Percentiles rank a stretch among this genome's conserved stretches.
phyloP scores from a whole-genome alignment of 179 eudicot genomes.

The Heliamphora pulchella region DNA sequence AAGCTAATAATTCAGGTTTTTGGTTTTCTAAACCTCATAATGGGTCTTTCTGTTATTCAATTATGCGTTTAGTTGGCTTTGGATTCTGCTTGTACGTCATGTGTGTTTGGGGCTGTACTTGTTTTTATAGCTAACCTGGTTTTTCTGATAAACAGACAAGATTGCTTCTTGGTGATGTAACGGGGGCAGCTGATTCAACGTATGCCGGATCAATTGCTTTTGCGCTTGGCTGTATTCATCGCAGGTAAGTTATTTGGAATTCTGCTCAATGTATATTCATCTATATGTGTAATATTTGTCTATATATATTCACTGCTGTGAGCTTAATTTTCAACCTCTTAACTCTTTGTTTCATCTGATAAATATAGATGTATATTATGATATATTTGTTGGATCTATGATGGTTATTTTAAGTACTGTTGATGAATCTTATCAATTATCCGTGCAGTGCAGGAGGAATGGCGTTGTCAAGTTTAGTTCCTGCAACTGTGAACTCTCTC shows the following conservation, averaged over 20 bases:
- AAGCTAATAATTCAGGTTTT: constrained; percentile 4
- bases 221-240: constrained; percentile 96
- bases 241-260: constrained; percentile 47
- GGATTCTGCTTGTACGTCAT: not conserved
- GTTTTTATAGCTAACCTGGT: constrained; percentile 10
- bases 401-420: not conserved
- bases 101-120: not conserved
- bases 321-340: not conserved
- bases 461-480: constrained; percentile 93
- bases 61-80: constrained; percentile 8
- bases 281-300: not conserved
- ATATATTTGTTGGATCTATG: not conserved
- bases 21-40: constrained; percentile 1
- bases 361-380: not conserved
- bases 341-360: not conserved
- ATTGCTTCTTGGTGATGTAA: constrained; percentile 67
- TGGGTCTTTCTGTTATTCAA: not conserved
- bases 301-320: not conserved
- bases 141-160: constrained; percentile 52
- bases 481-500: constrained; percentile 78
- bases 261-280: not conserved
- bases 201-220: constrained; percentile 80
- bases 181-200: constrained; percentile 47
- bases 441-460: constrained; percentile 95
- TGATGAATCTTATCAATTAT: constrained; percentile 23